phyloP scores from a whole-genome alignment of 495 filamentous ascomycete genomes.

The Xylaria sp. region DNA sequence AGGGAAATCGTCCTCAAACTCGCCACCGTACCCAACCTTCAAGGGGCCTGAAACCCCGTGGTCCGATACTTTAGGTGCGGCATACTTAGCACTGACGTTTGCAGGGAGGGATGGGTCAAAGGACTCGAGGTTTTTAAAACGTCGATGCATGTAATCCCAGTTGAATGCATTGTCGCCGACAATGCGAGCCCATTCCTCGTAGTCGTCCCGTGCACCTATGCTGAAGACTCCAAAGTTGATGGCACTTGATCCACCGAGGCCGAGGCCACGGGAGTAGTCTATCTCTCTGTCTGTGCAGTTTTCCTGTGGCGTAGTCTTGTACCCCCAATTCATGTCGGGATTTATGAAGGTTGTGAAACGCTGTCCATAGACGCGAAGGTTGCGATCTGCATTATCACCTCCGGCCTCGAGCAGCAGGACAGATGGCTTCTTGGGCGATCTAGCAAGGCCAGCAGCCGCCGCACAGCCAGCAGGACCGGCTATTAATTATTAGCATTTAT shows the following conservation, averaged over 20 bases:
- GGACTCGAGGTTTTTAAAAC: slow-evolving; percentile 60
- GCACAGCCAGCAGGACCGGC: slow-evolving; percentile 64
- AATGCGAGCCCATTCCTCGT: slow-evolving; percentile 58
- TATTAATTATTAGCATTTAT: background rate
- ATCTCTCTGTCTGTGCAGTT: slow-evolving; percentile 58
- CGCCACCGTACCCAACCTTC: slow-evolving; percentile 52
- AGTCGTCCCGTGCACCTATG: slow-evolving; percentile 65
- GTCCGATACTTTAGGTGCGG: slow-evolving; percentile 41
- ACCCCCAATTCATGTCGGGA: slow-evolving; percentile 62
- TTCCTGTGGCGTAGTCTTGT: slow-evolving; percentile 64
- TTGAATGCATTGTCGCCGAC: slow-evolving; percentile 53
- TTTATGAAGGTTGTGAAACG: slow-evolving; percentile 59
- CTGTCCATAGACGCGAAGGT: slow-evolving; percentile 58
- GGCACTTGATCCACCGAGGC: slow-evolving; percentile 65
- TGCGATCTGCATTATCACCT: slow-evolving; percentile 52
- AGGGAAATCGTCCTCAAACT: slow-evolving; percentile 59
- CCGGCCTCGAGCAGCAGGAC: slow-evolving; percentile 69
- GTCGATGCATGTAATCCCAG: slow-evolving; percentile 56
- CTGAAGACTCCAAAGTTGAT: slow-evolving; percentile 70
- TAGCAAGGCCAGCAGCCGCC: slow-evolving; percentile 56
- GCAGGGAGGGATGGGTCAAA: slow-evolving; percentile 54
- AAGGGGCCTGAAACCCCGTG: slow-evolving; percentile 61
- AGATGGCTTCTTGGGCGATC: slow-evolving; percentile 49
- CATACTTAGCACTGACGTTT: slow-evolving; percentile 43
- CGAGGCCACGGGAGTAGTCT: slow-evolving; percentile 64